Evolutionary conservation across 2,329 filamentous ascomycete genomes (phyloP).

Genomic region (Pseudopithomyces maydicus): DNA sequence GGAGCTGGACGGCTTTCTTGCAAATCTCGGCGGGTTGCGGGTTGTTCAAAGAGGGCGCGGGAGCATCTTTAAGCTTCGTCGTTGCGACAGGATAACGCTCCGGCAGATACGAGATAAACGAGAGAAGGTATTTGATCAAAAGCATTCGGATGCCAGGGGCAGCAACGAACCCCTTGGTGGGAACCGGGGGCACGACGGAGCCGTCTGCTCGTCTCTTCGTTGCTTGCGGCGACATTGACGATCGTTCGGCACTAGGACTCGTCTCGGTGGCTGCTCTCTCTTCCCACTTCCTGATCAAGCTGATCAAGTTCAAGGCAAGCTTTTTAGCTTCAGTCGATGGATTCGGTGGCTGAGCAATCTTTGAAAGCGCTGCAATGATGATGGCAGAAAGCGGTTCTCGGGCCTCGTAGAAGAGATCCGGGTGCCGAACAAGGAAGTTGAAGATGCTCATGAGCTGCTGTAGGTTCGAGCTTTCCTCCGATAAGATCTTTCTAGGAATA

Average conservation of each 20-base stretch:
- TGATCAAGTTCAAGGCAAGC: slow-evolving; percentile 87
- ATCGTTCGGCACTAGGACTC: slow-evolving; percentile 42
- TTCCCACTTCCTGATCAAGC: slow-evolving; percentile 91
- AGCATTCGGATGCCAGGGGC: slow-evolving; percentile 68
- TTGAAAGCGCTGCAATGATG: slow-evolving; percentile 86
- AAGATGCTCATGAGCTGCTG: slow-evolving; percentile 98
- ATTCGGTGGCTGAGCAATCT: slow-evolving; percentile 82
- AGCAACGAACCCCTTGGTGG: slow-evolving; percentile 50
- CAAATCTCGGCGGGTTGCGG: slow-evolving; percentile 75
- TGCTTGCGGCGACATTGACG: slow-evolving; percentile 71
- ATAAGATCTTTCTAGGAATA: slow-evolving; percentile 85
- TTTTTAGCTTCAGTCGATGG: slow-evolving; percentile 91
- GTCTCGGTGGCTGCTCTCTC: slow-evolving; percentile 73
- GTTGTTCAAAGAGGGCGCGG: slow-evolving; percentile 39
- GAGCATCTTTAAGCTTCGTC: slow-evolving; percentile 48
- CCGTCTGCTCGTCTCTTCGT: slow-evolving; percentile 77
- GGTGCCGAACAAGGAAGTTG: slow-evolving; percentile 91
- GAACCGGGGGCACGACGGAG: slow-evolving; percentile 60
- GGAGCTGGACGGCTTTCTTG: slow-evolving; percentile 79
- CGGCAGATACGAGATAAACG: slow-evolving; percentile 88
- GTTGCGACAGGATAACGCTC: slow-evolving; percentile 76
- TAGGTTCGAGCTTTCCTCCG: slow-evolving; percentile 92
- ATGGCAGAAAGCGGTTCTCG: slow-evolving; percentile 87
- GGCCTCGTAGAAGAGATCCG: slow-evolving; percentile 92
- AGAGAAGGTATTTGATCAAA: slow-evolving; percentile 92